Evolutionary conservation across 805 yeast species (phyloP).

Genomic region (Ogataea ramenticola): DNA sequence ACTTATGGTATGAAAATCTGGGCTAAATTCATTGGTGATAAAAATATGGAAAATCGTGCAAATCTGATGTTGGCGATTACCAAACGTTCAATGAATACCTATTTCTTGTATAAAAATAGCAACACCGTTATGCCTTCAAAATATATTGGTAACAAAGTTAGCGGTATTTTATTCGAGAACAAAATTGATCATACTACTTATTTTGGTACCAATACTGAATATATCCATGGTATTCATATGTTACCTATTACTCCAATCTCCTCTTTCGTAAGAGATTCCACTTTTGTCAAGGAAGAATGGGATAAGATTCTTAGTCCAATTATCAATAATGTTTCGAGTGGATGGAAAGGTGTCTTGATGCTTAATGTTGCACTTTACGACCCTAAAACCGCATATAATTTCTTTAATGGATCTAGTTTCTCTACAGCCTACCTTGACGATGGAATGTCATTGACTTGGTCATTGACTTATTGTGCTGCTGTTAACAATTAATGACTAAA

Average conservation of each 20-base stretch:
- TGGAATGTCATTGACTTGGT: constrained; percentile 88
- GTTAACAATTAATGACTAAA: constrained; percentile 11
- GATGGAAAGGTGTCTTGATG: constrained; percentile 73
- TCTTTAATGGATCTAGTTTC: constrained; percentile 54
- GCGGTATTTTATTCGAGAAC: constrained; percentile 61
- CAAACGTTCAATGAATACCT: constrained; percentile 42
- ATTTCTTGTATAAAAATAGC: constrained; percentile 40
- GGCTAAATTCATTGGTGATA: constrained; percentile 50
- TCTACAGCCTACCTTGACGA: constrained; percentile 53
- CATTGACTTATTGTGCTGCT: constrained; percentile 65
- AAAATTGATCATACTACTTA: constrained; percentile 61
- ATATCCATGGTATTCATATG: constrained; percentile 74
- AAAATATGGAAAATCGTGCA: constrained; percentile 44
- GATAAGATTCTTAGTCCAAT: constrained; percentile 39
- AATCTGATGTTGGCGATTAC: constrained; percentile 49
- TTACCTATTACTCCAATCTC: constrained; percentile 61
- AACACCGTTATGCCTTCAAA: constrained; percentile 41
- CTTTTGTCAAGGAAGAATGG: constrained; percentile 64
- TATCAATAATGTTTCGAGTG: constrained; percentile 49
- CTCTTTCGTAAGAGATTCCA: constrained; percentile 48
- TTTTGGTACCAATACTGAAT: constrained; percentile 49
- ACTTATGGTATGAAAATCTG: constrained; percentile 61
- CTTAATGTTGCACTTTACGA: constrained; percentile 70
- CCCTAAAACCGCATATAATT: constrained; percentile 55
- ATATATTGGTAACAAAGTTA: constrained; percentile 45